phyloP scores from a whole-genome alignment of 2,329 filamentous ascomycete genomes.

The Penicillium occitanis region DNA sequence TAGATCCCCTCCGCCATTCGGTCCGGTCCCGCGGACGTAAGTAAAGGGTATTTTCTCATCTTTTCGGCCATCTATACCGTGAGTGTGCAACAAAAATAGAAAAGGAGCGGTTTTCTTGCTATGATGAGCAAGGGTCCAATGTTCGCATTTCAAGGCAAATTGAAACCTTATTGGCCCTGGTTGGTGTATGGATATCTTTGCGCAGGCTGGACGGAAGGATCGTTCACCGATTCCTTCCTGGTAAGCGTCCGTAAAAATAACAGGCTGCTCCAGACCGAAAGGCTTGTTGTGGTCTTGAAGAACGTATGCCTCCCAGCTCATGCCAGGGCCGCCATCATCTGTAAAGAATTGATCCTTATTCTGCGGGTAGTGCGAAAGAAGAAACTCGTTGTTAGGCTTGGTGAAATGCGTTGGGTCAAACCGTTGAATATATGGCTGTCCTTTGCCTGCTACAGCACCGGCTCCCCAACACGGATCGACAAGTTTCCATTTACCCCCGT shows the following conservation, averaged over 20 bases:
- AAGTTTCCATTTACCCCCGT: constrained; percentile 85
- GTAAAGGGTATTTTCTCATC: constrained; percentile 70
- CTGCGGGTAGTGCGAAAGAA: constrained; percentile 72
- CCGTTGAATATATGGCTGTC: constrained; percentile 61
- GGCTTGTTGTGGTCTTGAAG: constrained; percentile 57
- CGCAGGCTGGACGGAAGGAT: constrained; percentile 61
- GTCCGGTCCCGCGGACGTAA: constrained; percentile 37
- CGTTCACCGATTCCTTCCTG: constrained; percentile 52
- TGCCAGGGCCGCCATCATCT: constrained; percentile 61
- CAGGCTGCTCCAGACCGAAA: constrained; percentile 44
- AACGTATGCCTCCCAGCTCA: constrained; percentile 81
- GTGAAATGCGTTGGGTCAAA: constrained; percentile 66
- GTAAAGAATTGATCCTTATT: constrained; percentile 71
- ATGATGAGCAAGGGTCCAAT: constrained; percentile 70
- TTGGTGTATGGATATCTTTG: constrained; percentile 62
- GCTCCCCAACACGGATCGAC: constrained; percentile 93
- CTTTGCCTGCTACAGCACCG: constrained; percentile 60
- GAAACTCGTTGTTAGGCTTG: constrained; percentile 75
- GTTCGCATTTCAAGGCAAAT: constrained; percentile 74
- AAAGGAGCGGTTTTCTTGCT: constrained; percentile 66
- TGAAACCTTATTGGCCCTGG: constrained; percentile 68
- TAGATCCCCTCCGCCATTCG: constrained; percentile 67
- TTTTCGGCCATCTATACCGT: constrained; percentile 65
- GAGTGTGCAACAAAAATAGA: constrained; percentile 67
- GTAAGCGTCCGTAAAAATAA: constrained; percentile 50